Evolutionary conservation across 352 stramenopile species (phyloP).

Genomic region (Phytophthora rubi): DNA sequence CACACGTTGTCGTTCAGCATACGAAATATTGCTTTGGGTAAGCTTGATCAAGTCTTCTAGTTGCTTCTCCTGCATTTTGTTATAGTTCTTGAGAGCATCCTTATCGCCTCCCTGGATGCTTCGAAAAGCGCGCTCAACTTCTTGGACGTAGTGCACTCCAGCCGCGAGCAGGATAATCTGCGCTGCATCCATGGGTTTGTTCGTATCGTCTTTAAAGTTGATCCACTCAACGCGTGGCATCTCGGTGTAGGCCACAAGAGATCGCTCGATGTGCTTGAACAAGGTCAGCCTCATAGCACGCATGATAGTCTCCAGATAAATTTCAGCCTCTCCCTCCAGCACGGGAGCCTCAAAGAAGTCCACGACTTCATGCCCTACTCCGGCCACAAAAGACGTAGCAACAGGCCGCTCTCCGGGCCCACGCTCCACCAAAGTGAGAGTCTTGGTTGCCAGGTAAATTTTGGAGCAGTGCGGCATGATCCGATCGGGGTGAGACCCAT

Average conservation of each 20-base stretch:
- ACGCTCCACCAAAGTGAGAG: conserved; percentile 82
- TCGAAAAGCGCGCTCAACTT: conserved; percentile 90
- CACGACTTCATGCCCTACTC: conserved; percentile 94
- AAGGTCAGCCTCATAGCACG: conserved; percentile 94
- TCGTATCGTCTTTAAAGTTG: conserved; percentile 92
- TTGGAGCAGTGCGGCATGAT: conserved; percentile 97
- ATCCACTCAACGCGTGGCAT: conserved; percentile 96
- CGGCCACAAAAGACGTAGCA: conserved; percentile 93
- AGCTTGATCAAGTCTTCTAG: conserved; percentile 94
- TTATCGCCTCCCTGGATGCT: conserved; percentile 80
- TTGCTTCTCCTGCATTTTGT: conserved; percentile 92
- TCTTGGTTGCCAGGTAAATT: conserved; percentile 96
- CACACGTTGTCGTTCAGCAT: conserved; percentile 92
- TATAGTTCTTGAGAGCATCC: conserved; percentile 92
- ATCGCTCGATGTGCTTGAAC: conserved; percentile 95
- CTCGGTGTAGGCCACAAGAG: conserved; percentile 89
- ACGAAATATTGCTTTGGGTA: conserved; percentile 92
- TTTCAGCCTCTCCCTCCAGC: conserved; percentile 96
- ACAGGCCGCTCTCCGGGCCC: conserved; percentile 68
- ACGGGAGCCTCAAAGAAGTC: conserved; percentile 93
- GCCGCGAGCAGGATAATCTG: conserved; percentile 95
- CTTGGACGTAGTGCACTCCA: conserved; percentile 93
- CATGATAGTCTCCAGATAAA: conserved; percentile 97
- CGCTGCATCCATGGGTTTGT: conserved; percentile 92
- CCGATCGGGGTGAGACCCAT: conserved; percentile 92